Evolutionary conservation across 768 basidiomycete species (phyloP), one percentile per base, ranked within the genome.

Genomic region (Phaeotremella skinneri): DNA sequence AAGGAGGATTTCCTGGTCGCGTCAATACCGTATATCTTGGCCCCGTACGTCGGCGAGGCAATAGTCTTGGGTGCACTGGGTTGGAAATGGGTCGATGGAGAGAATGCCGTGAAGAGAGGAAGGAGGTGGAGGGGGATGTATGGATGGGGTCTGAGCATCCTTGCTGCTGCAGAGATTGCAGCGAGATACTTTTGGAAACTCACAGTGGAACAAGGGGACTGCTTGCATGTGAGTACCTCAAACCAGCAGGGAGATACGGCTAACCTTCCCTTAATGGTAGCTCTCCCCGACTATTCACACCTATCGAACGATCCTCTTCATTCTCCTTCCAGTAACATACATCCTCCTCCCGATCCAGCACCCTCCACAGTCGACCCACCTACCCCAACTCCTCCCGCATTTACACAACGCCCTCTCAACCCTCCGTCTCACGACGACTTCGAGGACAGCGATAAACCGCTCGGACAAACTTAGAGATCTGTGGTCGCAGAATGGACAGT

Each of bases 201-300:
- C 11, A 55, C 63, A 32, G 57, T 55, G 9, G 41, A 56, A 20
- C 56, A 72, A n/a, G 70, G 70, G 9, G 65, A 72, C 52, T 57
- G 55, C 13, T 20, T 58, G 1, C 67, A 68, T 54, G 70, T 72
- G 50, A 56, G 70, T 68, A 13, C 29, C 4, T 16, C 21, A 26
- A 53, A 5, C 17, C 29, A n/a, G 34, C 16, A n/a, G 14, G 26
- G 39, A 43, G 23, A 21, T 13, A 2, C 9, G 9, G 53, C 53
- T 54, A 42, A 54, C 30, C 41, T 9, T 43, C 21, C 3, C 41
- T 27, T 23, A 11, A 20, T 7, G 21, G 7, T 49, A 71, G 70
- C 65, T 72, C 27, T 52, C 62, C 17, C 37, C 67, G 3, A 52
- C 54, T 3, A 69, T 69, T 21, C 55, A 72, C 21, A 68, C 63